Conservation (phyloP, 2,329 filamentous ascomycete genomes). For the Cylindrodendrum hubeiense region DNA sequence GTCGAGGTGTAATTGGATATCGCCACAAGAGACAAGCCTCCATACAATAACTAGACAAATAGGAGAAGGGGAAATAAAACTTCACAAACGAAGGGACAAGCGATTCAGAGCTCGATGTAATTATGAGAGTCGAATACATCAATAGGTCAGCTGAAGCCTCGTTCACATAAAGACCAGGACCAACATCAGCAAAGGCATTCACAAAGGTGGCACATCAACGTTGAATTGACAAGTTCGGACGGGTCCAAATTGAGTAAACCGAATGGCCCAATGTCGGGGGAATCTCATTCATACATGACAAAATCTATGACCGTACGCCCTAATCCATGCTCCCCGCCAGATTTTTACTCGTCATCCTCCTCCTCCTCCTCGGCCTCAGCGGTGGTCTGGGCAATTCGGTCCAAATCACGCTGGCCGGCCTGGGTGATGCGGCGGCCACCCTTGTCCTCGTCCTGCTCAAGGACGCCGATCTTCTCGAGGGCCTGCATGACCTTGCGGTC, state of each 20-base stretch:
- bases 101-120: too few species aligned
- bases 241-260: conserved; percentile 51
- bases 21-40: too few species aligned
- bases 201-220: conserved; percentile 22
- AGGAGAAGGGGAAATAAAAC: too few species aligned
- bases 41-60: too few species aligned
- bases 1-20: too few species aligned
- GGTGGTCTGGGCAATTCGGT: conserved; percentile 90
- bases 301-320: conserved; percentile 58
- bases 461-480: conserved; percentile 98
- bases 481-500: conserved; percentile 98
- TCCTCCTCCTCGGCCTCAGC: conserved; percentile 78
- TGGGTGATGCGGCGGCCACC: conserved; percentile 98
- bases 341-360: conserved; percentile 73
- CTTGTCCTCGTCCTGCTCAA: conserved; percentile 98
- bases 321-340: conserved; percentile 46
- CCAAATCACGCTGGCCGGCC: conserved; percentile 98
- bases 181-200: conserved; percentile 15
- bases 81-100: too few species aligned
- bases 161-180: background rate
- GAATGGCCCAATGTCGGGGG: conserved; percentile 53
- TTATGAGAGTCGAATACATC: too few species aligned
- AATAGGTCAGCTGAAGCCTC: too few species aligned
- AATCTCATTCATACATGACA: conserved; percentile 57
- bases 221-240: conserved; percentile 43